Conservation (phyloP, 2,329 filamentous ascomycete genomes). For the Celoporthe dispersa region DNA sequence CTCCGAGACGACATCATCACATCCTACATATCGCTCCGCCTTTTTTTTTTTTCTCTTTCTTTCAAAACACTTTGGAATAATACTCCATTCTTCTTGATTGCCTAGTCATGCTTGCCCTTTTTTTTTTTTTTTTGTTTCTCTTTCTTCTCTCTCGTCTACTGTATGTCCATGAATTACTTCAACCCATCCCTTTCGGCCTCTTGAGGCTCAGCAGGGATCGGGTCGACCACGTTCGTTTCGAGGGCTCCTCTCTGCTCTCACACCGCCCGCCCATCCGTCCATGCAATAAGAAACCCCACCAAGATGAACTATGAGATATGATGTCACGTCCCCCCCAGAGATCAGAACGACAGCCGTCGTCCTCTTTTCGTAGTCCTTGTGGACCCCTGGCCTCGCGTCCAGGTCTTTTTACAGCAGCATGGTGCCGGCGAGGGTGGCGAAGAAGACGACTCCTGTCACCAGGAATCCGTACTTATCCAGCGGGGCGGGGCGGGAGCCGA, state of each 20-base stretch:
- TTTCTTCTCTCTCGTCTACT: neutral
- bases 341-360: neutral
- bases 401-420: slow-evolving; percentile 42
- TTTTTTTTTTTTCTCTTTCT: neutral
- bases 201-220: neutral
- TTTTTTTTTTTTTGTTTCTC: neutral
- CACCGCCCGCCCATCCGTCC: neutral
- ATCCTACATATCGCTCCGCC: neutral
- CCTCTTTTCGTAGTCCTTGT: neutral
- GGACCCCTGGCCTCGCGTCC: neutral
- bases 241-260: neutral
- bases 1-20: neutral
- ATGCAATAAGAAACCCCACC: slow-evolving; percentile 15
- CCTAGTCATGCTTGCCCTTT: neutral
- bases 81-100: slow-evolving; percentile 2
- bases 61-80: neutral
- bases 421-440: slow-evolving; percentile 45
- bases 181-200: slow-evolving; percentile 3
- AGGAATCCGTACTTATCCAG: slow-evolving; percentile 45
- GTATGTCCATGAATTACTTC: slow-evolving; percentile 14
- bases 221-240: slow-evolving; percentile 10
- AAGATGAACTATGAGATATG: slow-evolving; percentile 10
- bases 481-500: slow-evolving; percentile 38
- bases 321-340: neutral
- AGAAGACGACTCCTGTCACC: slow-evolving; percentile 40